Evolutionary conservation across 345 rosid genomes (phyloP).

Genomic region (Citrus medica): DNA sequence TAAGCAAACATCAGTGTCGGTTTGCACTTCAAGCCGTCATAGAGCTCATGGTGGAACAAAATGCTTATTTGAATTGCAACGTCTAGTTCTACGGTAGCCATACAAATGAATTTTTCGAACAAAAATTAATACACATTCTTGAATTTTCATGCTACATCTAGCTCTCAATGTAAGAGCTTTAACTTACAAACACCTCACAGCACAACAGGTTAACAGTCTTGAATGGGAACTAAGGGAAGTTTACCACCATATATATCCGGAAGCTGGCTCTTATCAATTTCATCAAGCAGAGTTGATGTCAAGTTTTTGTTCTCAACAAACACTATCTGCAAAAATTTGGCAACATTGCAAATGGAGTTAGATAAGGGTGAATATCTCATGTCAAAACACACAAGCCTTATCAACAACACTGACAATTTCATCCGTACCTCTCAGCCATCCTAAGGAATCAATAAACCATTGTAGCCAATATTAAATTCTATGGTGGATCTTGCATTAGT

Average conservation of each 20-base stretch:
- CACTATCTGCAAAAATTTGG: slow-evolving; percentile 47
- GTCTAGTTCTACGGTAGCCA: not conserved
- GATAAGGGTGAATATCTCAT: not conserved
- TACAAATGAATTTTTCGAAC: too few species aligned
- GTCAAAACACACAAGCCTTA: not conserved
- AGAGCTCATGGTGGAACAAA: not conserved
- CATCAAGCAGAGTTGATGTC: slow-evolving; percentile 53
- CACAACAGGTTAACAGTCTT: slow-evolving; percentile 34
- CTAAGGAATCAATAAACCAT: not conserved
- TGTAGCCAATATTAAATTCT: too few species aligned
- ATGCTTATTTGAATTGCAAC: not conserved
- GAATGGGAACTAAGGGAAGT: slow-evolving; percentile 60
- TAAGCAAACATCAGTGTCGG: too few species aligned
- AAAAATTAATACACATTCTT: not conserved
- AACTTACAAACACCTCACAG: not conserved
- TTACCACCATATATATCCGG: slow-evolving; percentile 80
- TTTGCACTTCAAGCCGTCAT: not conserved
- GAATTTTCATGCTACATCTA: not conserved
- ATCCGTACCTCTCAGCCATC: not conserved
- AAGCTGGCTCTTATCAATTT: slow-evolving; percentile 78
- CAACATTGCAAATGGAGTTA: not conserved
- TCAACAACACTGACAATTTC: not conserved
- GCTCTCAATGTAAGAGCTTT: not conserved
- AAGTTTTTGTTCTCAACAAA: slow-evolving; percentile 79
- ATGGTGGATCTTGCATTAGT: too few species aligned